Base-by-base conservation (phyloP, 768 basidiomycete species). In the Tulasnella sp. region DNA sequence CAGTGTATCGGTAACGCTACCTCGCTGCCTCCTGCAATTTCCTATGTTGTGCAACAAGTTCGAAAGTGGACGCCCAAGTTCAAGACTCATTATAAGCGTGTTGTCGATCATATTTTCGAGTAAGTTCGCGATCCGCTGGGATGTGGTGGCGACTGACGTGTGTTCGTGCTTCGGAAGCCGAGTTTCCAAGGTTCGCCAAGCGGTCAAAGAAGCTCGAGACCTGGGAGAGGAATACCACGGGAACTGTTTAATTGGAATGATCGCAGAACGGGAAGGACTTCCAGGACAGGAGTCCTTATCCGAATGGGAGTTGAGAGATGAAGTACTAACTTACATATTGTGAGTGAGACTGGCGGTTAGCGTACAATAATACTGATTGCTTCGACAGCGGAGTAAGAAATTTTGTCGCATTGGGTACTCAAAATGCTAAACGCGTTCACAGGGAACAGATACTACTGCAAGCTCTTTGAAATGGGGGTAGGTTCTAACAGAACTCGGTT, bases 261-360 rank as follows among this genome's bases (percentile, higher is more conserved):
- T 72, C 13, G 71, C 44, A 5, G 71, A 72, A n/a, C 42, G 20
- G 18, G 71, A 72, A 72, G 71, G 37, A 39, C 39, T 40, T 13
- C 3, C 71, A 4, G 71, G 20, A 18, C 71, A 72, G 18, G 39
- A 40, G 71, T 26, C 44, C 1, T 23, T 72, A 15, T 46, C 71
- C 20, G 71, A 46, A 20, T 46, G 71, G 44, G 71, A 72, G 71
- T 72, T 72, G 5, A 29, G 71, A 42, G 71, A 72, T 29, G 71
- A 72, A 46, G 37, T 72, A 15, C 20, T 72, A 35, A 72, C 71
- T 3, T 72, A 72, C 71, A 72, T 72, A 72, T 72, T 72, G 71
- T 72, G 29, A 72, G 71, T 40, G 51, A 23, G 16, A 3, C 20
- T 32, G 5, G 44, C 6, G 18, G 5, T 42, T 13, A 26, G n/a